Percentiles rank a stretch among this genome's conserved stretches.
These are phyloP conservation scores for Tuber indicum DNA, from an alignment of 495 filamentous ascomycete species.

Conservation along the genomic window DNA sequence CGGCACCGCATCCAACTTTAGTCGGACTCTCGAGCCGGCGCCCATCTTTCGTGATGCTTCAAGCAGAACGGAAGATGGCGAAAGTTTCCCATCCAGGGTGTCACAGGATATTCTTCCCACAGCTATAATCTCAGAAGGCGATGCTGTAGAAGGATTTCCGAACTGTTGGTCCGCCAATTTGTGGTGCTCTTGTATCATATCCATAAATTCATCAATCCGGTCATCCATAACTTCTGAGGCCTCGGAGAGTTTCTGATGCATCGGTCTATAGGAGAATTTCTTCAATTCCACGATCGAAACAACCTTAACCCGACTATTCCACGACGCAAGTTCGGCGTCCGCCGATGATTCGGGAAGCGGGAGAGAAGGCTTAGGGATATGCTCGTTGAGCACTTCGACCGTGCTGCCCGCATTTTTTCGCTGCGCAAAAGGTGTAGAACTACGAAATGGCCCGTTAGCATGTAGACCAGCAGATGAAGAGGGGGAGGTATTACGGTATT, in stretches of 20 bases:
- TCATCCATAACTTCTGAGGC: conserved; percentile 89
- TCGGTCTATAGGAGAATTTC: conserved; percentile 82
- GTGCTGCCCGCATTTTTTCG: conserved; percentile 71
- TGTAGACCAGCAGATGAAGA: not conserved
- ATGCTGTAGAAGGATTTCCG: conserved; percentile 75
- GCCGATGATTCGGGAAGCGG: conserved; percentile 58
- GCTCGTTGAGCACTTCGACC: conserved; percentile 71
- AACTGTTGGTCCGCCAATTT: conserved; percentile 73
- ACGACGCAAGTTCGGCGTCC: conserved; percentile 8
- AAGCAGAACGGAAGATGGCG: conserved; percentile 71
- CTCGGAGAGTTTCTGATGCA: conserved; percentile 89
- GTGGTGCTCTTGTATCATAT: conserved; percentile 64
- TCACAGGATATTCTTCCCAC: conserved; percentile 89
- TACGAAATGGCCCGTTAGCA: conserved; percentile 23
- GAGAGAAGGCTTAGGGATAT: conserved; percentile 61
- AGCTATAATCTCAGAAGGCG: conserved; percentile 77
- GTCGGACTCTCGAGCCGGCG: conserved; percentile 68
- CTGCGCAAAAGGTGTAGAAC: conserved; percentile 58
- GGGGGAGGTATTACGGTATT: conserved; percentile 10
- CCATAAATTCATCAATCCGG: conserved; percentile 80
- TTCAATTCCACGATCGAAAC: conserved; percentile 76
- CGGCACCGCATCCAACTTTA: conserved; percentile 63
- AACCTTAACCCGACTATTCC: conserved; percentile 62
- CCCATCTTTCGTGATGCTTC: conserved; percentile 84
- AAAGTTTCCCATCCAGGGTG: conserved; percentile 72